Percentiles rank a stretch among this genome's conserved stretches.
phyloP scores from a whole-genome alignment of 768 basidiomycete species.

The Piloderma croceum region DNA sequence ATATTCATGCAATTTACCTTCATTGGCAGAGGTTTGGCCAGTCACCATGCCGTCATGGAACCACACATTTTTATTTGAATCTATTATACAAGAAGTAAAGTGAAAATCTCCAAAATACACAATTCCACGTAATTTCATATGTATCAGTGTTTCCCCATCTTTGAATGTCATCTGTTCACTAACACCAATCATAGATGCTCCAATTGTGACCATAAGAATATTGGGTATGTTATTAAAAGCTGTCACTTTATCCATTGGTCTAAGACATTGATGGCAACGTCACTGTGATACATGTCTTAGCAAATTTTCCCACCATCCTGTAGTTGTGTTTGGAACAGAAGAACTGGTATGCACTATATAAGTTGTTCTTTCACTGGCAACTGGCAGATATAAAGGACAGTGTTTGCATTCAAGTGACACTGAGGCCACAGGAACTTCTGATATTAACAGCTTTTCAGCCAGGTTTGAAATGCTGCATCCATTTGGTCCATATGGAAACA shows the following conservation, averaged over 20 bases:
- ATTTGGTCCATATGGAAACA: not conserved
- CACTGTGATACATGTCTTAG: not conserved
- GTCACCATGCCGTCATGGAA: constrained; percentile 19
- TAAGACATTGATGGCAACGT: not conserved
- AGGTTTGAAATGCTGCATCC: not conserved
- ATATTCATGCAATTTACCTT: not conserved
- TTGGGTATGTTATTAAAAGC: not conserved
- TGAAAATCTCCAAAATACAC: constrained; percentile 19
- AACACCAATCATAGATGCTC: constrained; percentile 4
- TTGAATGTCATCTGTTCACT: constrained; percentile 1
- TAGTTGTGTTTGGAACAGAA: not conserved
- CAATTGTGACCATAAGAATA: not conserved
- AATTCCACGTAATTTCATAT: constrained; percentile 12
- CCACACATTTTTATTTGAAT: constrained; percentile 14
- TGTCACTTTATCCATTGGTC: not conserved
- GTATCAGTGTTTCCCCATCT: not conserved
- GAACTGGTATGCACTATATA: no score
- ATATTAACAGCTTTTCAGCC: not conserved
- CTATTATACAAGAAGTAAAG: constrained; percentile 16
- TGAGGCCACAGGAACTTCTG: not conserved
- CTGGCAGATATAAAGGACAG: no score
- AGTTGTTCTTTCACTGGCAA: not conserved
- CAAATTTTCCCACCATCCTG: not conserved
- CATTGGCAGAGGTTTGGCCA: not conserved
- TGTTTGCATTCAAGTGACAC: not conserved